Percentiles rank a stretch among this genome's conserved stretches.
phyloP scores from a whole-genome alignment of 75 land plant species.

The Pinus tabuliformis region DNA sequence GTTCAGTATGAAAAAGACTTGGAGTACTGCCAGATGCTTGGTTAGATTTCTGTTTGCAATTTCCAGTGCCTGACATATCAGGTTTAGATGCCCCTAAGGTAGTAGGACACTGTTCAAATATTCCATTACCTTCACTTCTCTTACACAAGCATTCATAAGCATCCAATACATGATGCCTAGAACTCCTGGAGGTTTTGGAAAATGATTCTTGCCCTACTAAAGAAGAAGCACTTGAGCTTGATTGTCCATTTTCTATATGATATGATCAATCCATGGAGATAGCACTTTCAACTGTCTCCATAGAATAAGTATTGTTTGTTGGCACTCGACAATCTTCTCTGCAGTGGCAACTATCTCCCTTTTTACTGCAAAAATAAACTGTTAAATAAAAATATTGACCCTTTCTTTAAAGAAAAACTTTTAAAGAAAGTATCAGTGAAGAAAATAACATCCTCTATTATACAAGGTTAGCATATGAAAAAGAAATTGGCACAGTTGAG shows the following conservation, averaged over 20 bases:
- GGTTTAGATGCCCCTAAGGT: constrained; percentile 3
- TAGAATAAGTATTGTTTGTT: constrained; percentile 81
- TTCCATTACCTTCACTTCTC: constrained; percentile 1
- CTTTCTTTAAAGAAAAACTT: background rate
- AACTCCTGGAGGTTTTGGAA: constrained; percentile 6
- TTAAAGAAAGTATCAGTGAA: background rate
- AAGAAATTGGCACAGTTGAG: no score
- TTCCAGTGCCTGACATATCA: constrained; percentile 3
- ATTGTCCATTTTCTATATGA: background rate
- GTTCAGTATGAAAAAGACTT: no score
- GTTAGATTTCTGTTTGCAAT: constrained; percentile 6
- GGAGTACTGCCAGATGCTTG: constrained; percentile 14
- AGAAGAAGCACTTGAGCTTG: background rate
- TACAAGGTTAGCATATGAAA: no score
- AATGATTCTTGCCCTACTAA: constrained; percentile 8
- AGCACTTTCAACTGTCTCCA: constrained; percentile 20
- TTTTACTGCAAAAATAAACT: constrained; percentile 47
- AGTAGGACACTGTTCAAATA: background rate
- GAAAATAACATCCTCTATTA: background rate
- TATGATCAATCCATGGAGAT: background rate
- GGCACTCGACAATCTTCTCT: constrained; percentile 90
- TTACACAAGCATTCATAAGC: background rate
- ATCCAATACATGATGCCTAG: no score
- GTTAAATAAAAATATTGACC: background rate
- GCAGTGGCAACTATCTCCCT: constrained; percentile 13